Evolutionary conservation across 2,329 filamentous ascomycete genomes (phyloP).

Genomic region (Didymella exigua): DNA sequence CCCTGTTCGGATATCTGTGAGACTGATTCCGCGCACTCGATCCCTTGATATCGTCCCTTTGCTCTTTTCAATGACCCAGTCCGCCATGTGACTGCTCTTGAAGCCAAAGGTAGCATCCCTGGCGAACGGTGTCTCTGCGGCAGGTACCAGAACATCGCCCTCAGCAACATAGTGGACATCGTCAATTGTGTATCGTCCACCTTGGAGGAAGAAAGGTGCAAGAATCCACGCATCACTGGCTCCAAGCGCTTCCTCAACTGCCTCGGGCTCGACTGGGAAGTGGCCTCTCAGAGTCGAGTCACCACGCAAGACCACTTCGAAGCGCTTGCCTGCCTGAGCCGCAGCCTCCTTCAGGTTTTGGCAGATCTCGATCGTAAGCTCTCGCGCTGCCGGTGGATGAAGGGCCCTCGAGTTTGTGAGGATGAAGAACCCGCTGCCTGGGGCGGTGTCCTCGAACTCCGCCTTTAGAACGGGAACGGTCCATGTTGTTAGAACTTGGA

Average conservation of each 20-base stretch:
- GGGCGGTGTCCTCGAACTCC: conserved; percentile 51
- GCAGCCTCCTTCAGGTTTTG: conserved; percentile 56
- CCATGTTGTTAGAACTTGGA: conserved; percentile 62
- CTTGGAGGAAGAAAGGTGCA: conserved; percentile 65
- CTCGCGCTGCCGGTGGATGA: conserved; percentile 54
- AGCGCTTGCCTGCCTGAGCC: conserved; percentile 43
- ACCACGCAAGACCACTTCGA: conserved; percentile 63
- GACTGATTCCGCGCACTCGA: conserved; percentile 52
- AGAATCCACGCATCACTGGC: conserved; percentile 60
- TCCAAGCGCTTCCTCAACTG: conserved; percentile 58
- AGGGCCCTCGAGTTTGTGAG: conserved; percentile 65
- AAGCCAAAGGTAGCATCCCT: conserved; percentile 65
- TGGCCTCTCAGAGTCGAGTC: conserved; percentile 64
- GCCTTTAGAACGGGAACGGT: conserved; percentile 51
- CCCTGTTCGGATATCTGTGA: conserved; percentile 57
- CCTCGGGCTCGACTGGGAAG: conserved; percentile 62
- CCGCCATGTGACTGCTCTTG: conserved; percentile 58
- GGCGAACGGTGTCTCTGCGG: conserved; percentile 61
- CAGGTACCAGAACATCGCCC: conserved; percentile 56
- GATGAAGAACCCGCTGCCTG: conserved; percentile 62
- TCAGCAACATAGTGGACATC: conserved; percentile 66
- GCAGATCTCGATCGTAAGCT: conserved; percentile 59
- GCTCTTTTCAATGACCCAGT: conserved; percentile 62
- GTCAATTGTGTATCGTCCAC: conserved; percentile 62
- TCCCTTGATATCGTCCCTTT: conserved; percentile 49